Percentiles rank a stretch among this genome's conserved stretches.
Evolutionary conservation across 352 stramenopile genomes (phyloP).

Genomic region (Phytophthora multivora): DNA sequence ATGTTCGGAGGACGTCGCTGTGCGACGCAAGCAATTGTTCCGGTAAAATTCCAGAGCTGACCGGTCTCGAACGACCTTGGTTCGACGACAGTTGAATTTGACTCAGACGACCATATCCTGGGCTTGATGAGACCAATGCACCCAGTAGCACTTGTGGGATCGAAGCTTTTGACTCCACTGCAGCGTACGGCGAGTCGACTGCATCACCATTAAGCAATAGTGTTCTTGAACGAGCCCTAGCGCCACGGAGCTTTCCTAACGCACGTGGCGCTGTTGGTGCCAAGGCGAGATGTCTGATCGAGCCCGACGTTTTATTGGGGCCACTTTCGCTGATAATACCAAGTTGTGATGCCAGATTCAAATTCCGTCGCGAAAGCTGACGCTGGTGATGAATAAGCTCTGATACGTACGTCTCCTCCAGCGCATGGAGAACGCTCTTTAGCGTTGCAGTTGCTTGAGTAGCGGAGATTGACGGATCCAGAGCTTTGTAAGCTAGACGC

Average conservation of each 20-base stretch:
- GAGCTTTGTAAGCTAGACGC: constrained; percentile 35
- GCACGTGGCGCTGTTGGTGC: constrained; percentile 17
- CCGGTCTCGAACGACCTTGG: constrained; percentile 6
- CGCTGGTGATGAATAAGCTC: constrained; percentile 62
- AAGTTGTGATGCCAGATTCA: constrained; percentile 28
- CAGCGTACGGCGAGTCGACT: background rate
- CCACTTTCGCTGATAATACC: constrained; percentile 19
- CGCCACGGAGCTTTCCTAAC: constrained; percentile 19
- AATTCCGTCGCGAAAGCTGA: constrained; percentile 30
- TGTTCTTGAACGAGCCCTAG: constrained; percentile 15
- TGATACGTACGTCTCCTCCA: constrained; percentile 67
- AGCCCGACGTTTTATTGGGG: background rate
- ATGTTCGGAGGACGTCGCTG: constrained; percentile 39
- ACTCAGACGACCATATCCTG: constrained; percentile 23
- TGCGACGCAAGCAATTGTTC: constrained; percentile 32
- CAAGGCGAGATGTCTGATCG: constrained; percentile 4
- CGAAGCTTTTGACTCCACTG: constrained; percentile 26
- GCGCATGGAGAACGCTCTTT: constrained; percentile 47
- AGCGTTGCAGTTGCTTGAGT: constrained; percentile 31
- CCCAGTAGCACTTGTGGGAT: constrained; percentile 59
- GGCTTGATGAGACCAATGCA: constrained; percentile 28
- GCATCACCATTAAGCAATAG: constrained; percentile 19
- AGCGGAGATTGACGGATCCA: constrained; percentile 26
- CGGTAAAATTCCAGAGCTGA: constrained; percentile 34
- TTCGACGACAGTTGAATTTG: constrained; percentile 20